Base-by-base conservation (phyloP, 139 green algal species). In the Chlorella vulgaris region DNA sequence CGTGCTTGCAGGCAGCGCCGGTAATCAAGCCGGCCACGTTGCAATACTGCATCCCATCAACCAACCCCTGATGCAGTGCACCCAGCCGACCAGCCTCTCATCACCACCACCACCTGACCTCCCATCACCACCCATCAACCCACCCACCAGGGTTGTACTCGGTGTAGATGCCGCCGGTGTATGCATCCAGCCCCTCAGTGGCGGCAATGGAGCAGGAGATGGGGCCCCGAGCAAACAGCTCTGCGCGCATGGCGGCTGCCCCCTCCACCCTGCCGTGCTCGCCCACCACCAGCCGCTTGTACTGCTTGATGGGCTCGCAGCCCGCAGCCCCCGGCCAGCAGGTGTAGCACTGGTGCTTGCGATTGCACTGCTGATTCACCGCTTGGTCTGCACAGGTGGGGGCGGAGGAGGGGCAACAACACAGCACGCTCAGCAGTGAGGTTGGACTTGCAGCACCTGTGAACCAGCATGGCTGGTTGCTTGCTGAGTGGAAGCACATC, bases 151-250 rank as follows among this genome's bases (percentile, higher is more conserved):
- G 31, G 51, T 68, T 67, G 71, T 67, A 78, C 51, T 78, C 74
- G 26, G 55, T 80, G 55, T 70, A 80, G 74, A 80, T 80, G 55
- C 74, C 74, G 70, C 85, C 87, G 0, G 55, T 86, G 84, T 94
- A 94, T 4, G 60, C 22, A 69, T 97, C 92, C 40, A 97, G 84
- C 2, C 78, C 76, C 8, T 89, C 76, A n/a, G 94, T 96, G 26
- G 93, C 91, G 74, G 92, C 84, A 73, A 98, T 96, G 81, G 80
- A 88, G 83, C 94, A 98, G 53, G 81, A 84, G 84, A 98, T 97
- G 76, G 95, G 95, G 7, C 95, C 95, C 3, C 94, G 88, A 24
- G 84, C 68, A 5, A 84, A 89, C 63, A 98, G 94, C 88, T 98
- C 95, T 0, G 91, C 90, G 89, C 94, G 97, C 89, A 98, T 97